phyloP scores from a whole-genome alignment of 1,139 yeast genomes.

The Lodderomyces parapsilosis region DNA sequence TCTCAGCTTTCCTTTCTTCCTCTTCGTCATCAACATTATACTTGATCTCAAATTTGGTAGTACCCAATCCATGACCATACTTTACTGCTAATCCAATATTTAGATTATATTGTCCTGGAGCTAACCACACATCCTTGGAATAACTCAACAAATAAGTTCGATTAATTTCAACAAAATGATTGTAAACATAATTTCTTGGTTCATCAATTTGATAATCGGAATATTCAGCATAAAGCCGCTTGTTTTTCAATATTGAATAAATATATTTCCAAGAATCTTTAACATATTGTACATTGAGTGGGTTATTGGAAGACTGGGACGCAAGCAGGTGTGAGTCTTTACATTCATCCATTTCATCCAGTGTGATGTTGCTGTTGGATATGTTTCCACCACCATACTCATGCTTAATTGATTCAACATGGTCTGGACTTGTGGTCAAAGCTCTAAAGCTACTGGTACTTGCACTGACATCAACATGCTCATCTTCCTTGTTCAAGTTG shows the following conservation, averaged over 20 bases:
- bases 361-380: not conserved
- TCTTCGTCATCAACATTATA: slow-evolving; percentile 23
- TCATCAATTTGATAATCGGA: slow-evolving; percentile 52
- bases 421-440: not conserved
- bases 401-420: not conserved
- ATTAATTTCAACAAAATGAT: slow-evolving; percentile 47
- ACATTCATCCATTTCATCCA: not conserved
- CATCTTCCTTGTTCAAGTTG: slow-evolving; percentile 4
- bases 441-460: not conserved
- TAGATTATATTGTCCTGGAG: slow-evolving; percentile 52
- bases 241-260: slow-evolving; percentile 49
- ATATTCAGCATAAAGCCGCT: slow-evolving; percentile 53
- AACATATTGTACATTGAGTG: slow-evolving; percentile 29
- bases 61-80: slow-evolving; percentile 56
- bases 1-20: not conserved
- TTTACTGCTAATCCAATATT: slow-evolving; percentile 54
- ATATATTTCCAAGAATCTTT: slow-evolving; percentile 58
- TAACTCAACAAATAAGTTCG: slow-evolving; percentile 51
- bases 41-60: slow-evolving; percentile 52
- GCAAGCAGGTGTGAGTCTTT: not conserved
- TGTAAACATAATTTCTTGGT: slow-evolving; percentile 45
- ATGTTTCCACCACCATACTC: not conserved
- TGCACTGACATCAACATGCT: not conserved
- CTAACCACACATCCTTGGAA: slow-evolving; percentile 44
- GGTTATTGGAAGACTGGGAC: slow-evolving; percentile 12